These are phyloP conservation scores for Xerocomus spinulosus DNA, from an alignment of 768 basidiomycete genomes.

Conservation along the genomic window DNA sequence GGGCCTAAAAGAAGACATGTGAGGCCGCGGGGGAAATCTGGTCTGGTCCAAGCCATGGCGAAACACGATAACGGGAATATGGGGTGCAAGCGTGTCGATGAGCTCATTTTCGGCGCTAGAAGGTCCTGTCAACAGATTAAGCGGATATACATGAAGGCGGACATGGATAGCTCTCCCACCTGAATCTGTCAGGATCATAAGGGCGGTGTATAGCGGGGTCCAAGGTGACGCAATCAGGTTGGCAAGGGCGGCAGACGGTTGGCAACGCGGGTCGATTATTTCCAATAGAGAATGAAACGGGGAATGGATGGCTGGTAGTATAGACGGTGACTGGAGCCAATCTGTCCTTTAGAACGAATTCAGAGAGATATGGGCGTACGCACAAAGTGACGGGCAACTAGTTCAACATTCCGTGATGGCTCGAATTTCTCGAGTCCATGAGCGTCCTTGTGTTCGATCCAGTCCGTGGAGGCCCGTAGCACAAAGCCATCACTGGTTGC, in stretches of 20 bases:
- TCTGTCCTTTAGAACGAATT: conserved; percentile 6
- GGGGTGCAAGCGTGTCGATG: conserved; percentile 44
- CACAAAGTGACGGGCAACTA: conserved; percentile 52
- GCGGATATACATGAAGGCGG: neutral
- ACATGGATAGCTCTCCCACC: conserved; percentile 31
- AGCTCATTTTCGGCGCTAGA: conserved; percentile 39
- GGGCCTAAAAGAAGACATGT: conserved; percentile 57
- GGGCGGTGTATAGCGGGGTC: conserved; percentile 56
- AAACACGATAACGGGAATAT: conserved; percentile 56
- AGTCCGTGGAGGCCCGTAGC: conserved; percentile 62
- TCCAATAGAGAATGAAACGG: conserved; percentile 53
- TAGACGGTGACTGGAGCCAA: conserved; percentile 25
- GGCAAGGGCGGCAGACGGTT: conserved; percentile 48
- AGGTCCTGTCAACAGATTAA: conserved; percentile 19
- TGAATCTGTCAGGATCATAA: conserved; percentile 49
- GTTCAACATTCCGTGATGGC: conserved; percentile 60
- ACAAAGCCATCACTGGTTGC: conserved; percentile 40
- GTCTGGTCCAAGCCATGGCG: conserved; percentile 37
- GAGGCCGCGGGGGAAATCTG: conserved; percentile 25
- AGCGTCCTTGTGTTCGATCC: conserved; percentile 61
- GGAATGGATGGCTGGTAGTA: conserved; percentile 45
- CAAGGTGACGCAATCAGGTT: conserved; percentile 54
- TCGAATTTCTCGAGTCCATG: conserved; percentile 66
- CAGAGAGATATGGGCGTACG: conserved; percentile 21
- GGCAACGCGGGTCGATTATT: conserved; percentile 48